phyloP scores from a whole-genome alignment of 345 rosid species.

The Angophora floribunda region DNA sequence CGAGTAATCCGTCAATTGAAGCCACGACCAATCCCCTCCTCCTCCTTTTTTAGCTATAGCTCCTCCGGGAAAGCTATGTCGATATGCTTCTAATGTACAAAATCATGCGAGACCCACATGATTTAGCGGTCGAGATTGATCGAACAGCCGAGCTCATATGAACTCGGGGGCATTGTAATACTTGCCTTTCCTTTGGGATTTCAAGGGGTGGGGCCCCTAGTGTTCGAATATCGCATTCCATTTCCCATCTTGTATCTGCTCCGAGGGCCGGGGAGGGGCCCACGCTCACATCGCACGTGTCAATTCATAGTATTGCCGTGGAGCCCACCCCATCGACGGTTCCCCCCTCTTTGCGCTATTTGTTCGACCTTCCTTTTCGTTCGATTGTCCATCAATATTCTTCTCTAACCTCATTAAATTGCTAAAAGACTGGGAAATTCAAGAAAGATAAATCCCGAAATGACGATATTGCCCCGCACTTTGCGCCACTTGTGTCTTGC shows the following conservation, averaged over 20 bases:
- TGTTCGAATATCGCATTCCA: no score
- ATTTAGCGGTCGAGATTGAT: not conserved
- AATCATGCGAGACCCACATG: not conserved
- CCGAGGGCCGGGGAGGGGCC: not conserved
- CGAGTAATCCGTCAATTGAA: no score
- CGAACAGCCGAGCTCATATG: not conserved
- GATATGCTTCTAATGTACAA: no score
- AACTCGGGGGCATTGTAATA: not conserved
- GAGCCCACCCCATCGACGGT: not conserved
- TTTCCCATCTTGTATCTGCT: not conserved
- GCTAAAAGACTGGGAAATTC: not conserved
- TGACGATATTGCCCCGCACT: not conserved
- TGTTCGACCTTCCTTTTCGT: not conserved
- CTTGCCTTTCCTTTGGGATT: not conserved
- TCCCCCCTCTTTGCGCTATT: not conserved
- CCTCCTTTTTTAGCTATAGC: not conserved
- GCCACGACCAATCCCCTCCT: not conserved
- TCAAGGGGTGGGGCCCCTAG: not conserved
- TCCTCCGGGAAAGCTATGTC: not conserved
- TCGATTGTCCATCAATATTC: not conserved
- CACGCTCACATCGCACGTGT: not conserved
- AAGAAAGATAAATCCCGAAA: fast-evolving
- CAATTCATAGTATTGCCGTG: not conserved
- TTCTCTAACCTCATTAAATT: not conserved
- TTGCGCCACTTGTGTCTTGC: not conserved